These are phyloP conservation scores for Sclerotinia sclerotiorum DNA, from an alignment of 2,329 filamentous ascomycete species.

Conservation along the genomic window DNA sequence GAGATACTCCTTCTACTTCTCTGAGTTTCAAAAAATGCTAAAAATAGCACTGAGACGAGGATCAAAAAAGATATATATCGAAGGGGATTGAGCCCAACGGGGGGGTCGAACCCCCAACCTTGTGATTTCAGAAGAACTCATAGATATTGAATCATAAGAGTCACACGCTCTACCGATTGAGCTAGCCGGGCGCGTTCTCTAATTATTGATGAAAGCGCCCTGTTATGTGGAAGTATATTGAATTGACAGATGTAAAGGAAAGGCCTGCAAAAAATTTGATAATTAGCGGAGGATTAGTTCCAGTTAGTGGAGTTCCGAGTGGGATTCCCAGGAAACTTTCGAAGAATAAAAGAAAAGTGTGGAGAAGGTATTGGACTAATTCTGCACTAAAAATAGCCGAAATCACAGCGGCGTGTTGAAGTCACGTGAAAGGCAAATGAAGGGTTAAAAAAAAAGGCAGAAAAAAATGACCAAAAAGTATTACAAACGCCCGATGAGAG, in stretches of 20 bases:
- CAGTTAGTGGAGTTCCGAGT: neutral
- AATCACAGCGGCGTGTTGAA: neutral
- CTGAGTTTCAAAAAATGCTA: neutral
- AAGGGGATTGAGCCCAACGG: conserved; percentile 18
- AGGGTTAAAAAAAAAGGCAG: neutral
- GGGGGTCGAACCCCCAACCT: conserved; percentile 19
- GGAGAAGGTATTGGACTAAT: neutral
- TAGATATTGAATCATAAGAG: conserved; percentile 30
- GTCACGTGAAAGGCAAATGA: neutral
- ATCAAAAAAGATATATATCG: neutral
- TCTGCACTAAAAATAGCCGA: neutral
- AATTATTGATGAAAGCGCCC: rapidly evolving
- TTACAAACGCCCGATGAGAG: conserved; percentile 12
- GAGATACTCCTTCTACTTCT: neutral
- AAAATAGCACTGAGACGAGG: neutral
- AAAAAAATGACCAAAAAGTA: neutral
- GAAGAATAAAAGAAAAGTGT: neutral
- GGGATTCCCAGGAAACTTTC: neutral
- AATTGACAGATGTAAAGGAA: too few relatives aligned
- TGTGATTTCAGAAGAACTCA: conserved; percentile 15
- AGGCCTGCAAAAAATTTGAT: neutral
- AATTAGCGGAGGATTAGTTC: neutral
- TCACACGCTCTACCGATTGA: conserved; percentile 41
- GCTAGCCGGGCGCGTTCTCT: conserved; percentile 32
- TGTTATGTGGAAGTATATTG: rapidly evolving